Evolutionary conservation across 2,329 filamentous ascomycete genomes (phyloP), one percentile per base, ranked within the genome.

Genomic region (Xylariomycetidae sp.): DNA sequence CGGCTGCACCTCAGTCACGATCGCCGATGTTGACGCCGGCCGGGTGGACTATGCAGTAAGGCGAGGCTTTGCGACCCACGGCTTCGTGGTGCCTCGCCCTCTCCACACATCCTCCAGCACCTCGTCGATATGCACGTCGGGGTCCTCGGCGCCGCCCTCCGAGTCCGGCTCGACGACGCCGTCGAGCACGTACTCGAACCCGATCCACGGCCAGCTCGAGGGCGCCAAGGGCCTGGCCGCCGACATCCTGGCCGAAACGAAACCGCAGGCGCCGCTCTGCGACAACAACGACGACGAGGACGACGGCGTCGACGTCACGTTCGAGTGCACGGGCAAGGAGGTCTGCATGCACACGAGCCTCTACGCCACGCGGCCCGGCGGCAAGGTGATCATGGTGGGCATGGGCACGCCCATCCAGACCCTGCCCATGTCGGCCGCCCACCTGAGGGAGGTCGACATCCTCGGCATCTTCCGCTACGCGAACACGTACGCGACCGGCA

Each of bases 321-420:
- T 88, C 44, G 84, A 88, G 58, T 88, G 83, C 53, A 88, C 84
- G 0, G 84, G 84, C 17, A 85, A 87, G 40, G 82, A 85, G 42
- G 69, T 74, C 1, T 87, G 83, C 54, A 80, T 86, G 62, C 83
- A 87, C 54, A 82, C 81, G 2, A 73, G 77, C n/a, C 75, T 88
- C 14, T 88, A 83, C 46, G 80, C 80, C 3, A 80, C 82, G 8
- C 71, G 71, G 37, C 70, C 83, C 0, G 85, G 84, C 16, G 84
- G 84, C 13, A 82, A 80, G 49, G 70, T 88, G 31, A 71, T 88
- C 53, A 79, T 88, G 62, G 82, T 88, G 11, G 85, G 84, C 30
- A 88, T 88, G 84, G 85, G 85, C 30, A 85, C 78, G 3, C 83
- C 84, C 0, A 74, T 87, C 26, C 82, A 88, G 57, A 88, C 81